Evolutionary conservation across 176 grass and related monocot species (phyloP).

Genomic region (Dendrocalamus sinicus): DNA sequence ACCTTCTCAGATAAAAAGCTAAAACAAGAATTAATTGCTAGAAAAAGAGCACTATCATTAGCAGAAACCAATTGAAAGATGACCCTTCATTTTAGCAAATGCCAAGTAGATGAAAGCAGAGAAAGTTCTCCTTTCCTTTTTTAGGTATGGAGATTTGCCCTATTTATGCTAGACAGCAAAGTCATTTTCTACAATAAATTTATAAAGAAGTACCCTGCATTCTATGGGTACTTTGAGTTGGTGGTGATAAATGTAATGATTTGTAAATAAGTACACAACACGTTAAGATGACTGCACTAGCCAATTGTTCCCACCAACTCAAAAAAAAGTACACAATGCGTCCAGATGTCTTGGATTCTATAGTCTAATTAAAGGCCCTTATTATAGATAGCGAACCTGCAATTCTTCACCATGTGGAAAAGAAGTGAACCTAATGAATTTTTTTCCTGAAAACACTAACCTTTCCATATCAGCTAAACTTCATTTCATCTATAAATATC

Average conservation of each 20-base stretch:
- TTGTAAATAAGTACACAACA: neutral
- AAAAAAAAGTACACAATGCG: neutral
- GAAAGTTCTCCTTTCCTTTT: neutral
- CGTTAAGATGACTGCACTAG: neutral
- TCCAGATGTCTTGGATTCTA: neutral
- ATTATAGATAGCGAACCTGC: neutral
- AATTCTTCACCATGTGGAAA: conserved; percentile 16
- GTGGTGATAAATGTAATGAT: neutral
- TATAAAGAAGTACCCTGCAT: neutral
- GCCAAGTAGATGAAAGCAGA: conserved; percentile 9
- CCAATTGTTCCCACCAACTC: neutral
- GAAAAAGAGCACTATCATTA: neutral
- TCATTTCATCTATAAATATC: neutral
- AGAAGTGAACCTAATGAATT: neutral
- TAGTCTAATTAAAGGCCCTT: neutral
- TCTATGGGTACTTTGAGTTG: conserved; percentile 8
- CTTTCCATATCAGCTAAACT: neutral
- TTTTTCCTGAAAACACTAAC: neutral
- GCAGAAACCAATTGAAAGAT: neutral
- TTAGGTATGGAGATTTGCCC: neutral
- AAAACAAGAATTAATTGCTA: neutral
- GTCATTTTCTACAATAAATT: neutral
- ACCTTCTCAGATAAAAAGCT: neutral
- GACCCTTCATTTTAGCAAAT: conserved; percentile 22
- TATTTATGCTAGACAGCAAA: conserved; percentile 8